These are phyloP conservation scores for Cystobasidium ongulense DNA, from an alignment of 768 basidiomycete genomes.

Conservation along the genomic window DNA sequence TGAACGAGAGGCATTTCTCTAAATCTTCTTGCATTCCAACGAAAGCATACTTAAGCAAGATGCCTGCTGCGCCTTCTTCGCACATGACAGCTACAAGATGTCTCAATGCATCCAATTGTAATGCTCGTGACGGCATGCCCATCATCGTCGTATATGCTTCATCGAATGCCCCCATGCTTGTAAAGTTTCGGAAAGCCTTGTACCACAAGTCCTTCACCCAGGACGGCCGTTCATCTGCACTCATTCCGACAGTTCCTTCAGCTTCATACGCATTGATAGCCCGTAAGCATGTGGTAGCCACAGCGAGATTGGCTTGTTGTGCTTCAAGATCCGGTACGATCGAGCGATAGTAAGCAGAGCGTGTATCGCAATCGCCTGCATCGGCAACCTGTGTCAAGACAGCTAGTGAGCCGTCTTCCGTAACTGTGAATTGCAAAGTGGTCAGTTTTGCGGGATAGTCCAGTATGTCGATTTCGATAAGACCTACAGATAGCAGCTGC, in stretches of 20 bases:
- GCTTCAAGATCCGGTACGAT: conserved; percentile 1
- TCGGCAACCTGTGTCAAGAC: neutral
- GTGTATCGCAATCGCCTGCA: neutral
- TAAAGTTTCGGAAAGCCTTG: conserved; percentile 65
- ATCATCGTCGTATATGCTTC: conserved; percentile 77
- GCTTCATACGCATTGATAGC: conserved; percentile 1
- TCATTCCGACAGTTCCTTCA: neutral
- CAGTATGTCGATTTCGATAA: no score
- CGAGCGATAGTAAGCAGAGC: conserved; percentile 8
- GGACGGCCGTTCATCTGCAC: neutral
- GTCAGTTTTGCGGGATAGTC: neutral
- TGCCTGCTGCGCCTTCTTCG: conserved; percentile 70
- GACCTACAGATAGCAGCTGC: conserved; percentile 25
- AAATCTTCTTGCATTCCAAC: conserved; percentile 75
- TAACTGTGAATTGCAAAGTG: neutral
- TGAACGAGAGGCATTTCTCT: conserved; percentile 78
- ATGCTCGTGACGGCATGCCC: conserved; percentile 62
- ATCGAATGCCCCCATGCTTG: conserved; percentile 66
- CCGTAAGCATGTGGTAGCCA: neutral
- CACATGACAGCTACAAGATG: conserved; percentile 87
- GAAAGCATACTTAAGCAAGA: conserved; percentile 73
- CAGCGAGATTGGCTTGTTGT: neutral
- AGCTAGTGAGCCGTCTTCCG: neutral
- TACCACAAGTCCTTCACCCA: conserved; percentile 60
- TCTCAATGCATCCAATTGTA: conserved; percentile 74